Percentiles rank a stretch among this genome's conserved stretches.
These are phyloP conservation scores for Yamadazyma takamatsuzukensis DNA, from an alignment of 805 yeast species.

Conservation along the genomic window DNA sequence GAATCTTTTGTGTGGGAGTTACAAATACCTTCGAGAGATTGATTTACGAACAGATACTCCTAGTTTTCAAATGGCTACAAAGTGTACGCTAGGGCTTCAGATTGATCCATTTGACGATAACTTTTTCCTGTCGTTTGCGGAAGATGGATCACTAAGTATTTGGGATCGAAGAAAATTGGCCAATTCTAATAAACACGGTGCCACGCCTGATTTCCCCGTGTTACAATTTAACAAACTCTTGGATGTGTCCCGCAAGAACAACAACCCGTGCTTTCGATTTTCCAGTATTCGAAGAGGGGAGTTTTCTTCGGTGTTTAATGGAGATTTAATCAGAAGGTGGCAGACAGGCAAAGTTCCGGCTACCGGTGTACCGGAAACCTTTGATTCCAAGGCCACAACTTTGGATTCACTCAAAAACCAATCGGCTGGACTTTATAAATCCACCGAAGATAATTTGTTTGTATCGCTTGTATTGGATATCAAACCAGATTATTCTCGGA, in stretches of 20 bases:
- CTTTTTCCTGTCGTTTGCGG: constrained; percentile 71
- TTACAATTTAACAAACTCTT: constrained; percentile 59
- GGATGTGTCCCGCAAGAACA: constrained; percentile 57
- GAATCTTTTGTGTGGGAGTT: constrained; percentile 66
- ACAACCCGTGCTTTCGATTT: constrained; percentile 64
- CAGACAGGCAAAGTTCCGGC: constrained; percentile 58
- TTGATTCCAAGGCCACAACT: background rate
- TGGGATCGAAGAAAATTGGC: constrained; percentile 73
- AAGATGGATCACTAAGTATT: constrained; percentile 78
- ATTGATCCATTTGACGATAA: constrained; percentile 66
- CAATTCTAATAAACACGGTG: constrained; percentile 18
- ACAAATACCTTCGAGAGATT: constrained; percentile 72
- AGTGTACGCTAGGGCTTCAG: constrained; percentile 63
- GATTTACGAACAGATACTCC: constrained; percentile 69
- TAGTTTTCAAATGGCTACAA: constrained; percentile 69
- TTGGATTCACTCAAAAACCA: constrained; percentile 32
- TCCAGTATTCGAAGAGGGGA: constrained; percentile 66
- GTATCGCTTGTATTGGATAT: constrained; percentile 74
- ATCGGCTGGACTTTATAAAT: constrained; percentile 33
- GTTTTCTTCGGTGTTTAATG: constrained; percentile 74
- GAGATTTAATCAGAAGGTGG: constrained; percentile 78
- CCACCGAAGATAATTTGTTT: constrained; percentile 56
- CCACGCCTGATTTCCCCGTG: constrained; percentile 50
- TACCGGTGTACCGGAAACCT: constrained; percentile 6
- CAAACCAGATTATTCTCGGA: constrained; percentile 73